Evolutionary conservation across 2,329 filamentous ascomycete genomes (phyloP).

Genomic region (Beauveria bassiana): DNA sequence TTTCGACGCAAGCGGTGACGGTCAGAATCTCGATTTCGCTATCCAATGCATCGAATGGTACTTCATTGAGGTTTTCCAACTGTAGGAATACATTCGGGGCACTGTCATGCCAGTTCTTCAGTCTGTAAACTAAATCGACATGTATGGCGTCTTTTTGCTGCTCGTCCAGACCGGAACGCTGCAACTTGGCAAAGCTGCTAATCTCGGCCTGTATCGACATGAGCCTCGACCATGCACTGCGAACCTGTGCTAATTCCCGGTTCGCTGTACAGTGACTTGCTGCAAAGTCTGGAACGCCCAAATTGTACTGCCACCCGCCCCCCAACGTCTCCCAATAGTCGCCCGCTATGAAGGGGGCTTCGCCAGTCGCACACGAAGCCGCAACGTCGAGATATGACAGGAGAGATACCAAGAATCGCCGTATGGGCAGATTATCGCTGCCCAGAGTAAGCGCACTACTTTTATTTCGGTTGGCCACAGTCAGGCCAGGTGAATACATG

Average conservation of each 20-base stretch:
- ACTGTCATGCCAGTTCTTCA: constrained; percentile 14
- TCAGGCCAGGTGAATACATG: constrained; percentile 12
- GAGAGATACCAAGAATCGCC: constrained; percentile 28
- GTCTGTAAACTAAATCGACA: constrained; percentile 8
- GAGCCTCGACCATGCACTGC: constrained; percentile 14
- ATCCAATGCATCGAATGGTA: constrained; percentile 1
- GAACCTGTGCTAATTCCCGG: constrained; percentile 13
- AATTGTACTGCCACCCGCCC: constrained; percentile 28
- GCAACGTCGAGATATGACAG: constrained; percentile 32
- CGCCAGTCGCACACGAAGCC: constrained; percentile 28
- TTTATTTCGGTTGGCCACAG: neutral
- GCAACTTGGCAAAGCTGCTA: constrained; percentile 12
- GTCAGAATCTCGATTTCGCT: constrained; percentile 11
- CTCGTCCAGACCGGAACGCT: neutral
- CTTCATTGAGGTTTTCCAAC: neutral
- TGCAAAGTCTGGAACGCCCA: constrained; percentile 15
- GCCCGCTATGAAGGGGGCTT: constrained; percentile 28
- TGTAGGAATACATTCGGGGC: constrained; percentile 11
- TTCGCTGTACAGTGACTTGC: neutral
- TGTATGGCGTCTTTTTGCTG: constrained; percentile 10
- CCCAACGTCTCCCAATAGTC: constrained; percentile 31
- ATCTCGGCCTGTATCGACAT: constrained; percentile 16
- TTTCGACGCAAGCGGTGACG: constrained; percentile 12
- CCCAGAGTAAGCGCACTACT: neutral
- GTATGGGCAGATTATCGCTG: constrained; percentile 3